Base-by-base conservation (phyloP, 768 basidiomycete species). In the Boletus sp. region DNA sequence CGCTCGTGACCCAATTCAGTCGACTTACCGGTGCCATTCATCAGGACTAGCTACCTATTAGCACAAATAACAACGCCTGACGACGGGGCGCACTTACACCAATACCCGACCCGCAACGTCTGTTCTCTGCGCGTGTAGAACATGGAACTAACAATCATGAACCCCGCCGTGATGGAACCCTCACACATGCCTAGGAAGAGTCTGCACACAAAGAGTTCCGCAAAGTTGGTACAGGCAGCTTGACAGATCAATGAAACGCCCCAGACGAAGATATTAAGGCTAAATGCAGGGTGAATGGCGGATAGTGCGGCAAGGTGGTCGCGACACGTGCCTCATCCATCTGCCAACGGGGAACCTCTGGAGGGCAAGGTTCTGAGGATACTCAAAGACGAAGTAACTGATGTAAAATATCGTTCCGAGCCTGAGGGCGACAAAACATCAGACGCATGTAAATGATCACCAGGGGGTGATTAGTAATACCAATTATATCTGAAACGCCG, bases 61-160 rank as follows among this genome's bases (percentile, higher is more conserved):
- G 53, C 29, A n/a, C 11, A 17, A 13, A 32, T 7, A 5, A 37
- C 27, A 19, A 42, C 37, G 10, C 13, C 23, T 25, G 14, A 9
- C 1, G 17, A 15, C 7, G 38, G 48, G 14, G 7, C 7, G 5
- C 5, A 73, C 85, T 70, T 65, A 88, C 87, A 88, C 85, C 85
- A 89, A 62, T 87, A 88, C 4, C 88, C 87, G 19, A 89, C 80
- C 11, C 88, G 73, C 38, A 79, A 57, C 0, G 85, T 88, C 62
- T 87, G 85, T 59, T 90, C 88, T 7, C 68, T 81, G 47, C 84
- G 78, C 0, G 86, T 88, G 61, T 89, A 89, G 61, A 89, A 90
- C 87, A 89, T 88, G 29, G 83, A 81, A 37, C 75, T 87, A 51
- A 89, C 83, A 47, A 90, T 85, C 78, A 90, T 70, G 67, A 90